Evolutionary conservation across 164 flowering plant genomes (phyloP), one percentile per base, ranked within the genome.

Genomic region (Dillenia suffruticosa): DNA sequence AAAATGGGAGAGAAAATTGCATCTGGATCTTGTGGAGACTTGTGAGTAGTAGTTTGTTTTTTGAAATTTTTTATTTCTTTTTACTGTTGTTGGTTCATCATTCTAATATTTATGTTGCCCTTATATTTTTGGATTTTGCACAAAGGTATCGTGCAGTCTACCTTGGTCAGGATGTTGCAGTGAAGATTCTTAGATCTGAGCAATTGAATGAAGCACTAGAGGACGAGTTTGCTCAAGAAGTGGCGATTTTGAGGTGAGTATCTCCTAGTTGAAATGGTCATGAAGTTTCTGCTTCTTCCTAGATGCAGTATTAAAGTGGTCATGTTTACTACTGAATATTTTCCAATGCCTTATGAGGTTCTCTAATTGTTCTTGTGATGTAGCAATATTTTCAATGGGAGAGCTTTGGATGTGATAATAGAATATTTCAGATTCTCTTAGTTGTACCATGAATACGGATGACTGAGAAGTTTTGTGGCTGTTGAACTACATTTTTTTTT

Each of bases 1-100:
- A 84, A 80, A 70, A 79, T 83, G 44, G 97, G 89, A 58, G 92
- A 87, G 56, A 83, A 75, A 73, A 87, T 90, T 70, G 96, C 87
- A 51, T 83, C 89, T 64, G 97, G 98, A 61, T 90, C 97, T 72
- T 89, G 92, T 76, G 98, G 96, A 71, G 93, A 93, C 65, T 68
- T 90, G 98, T 93, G 51, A 83, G 96, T 80, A 58, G 22, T 52
- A 12, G 26, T 12, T 43, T 46, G 19, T 17, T 7, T 59, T n/a
- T 9, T 53, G 2, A 47, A 59, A 0, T 47, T 60, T 9, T 32
- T 55, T 8, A 8, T 54, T 44, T 47, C 63, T 61, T 49, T 57
- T 17, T 53, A n/a, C 10, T 40, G 40, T 49, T 44, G 8, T 0
- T 50, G 15, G 9, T 56, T 14, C 9, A 3, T 51, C 24, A 14